A percentile compares a stretch with the other conserved stretches of the same genome.
These are phyloP conservation scores for Nakaseomyces nivariensis DNA, from an alignment of 1,139 yeast genomes.

Conservation along the genomic window DNA sequence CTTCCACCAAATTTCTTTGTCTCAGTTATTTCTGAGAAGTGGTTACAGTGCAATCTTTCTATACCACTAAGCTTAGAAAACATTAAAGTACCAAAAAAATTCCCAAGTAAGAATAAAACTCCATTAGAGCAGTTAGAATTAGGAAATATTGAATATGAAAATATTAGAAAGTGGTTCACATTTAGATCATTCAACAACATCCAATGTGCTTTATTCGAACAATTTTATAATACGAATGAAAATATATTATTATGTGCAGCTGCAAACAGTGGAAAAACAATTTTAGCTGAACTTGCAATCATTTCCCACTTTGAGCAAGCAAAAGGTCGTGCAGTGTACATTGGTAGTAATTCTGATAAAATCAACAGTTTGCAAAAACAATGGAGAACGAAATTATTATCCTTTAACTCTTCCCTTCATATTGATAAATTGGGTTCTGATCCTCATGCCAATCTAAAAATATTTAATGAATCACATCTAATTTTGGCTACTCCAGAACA, in stretches of 20 bases:
- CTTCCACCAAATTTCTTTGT: conserved; percentile 72
- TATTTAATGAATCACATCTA: conserved; percentile 51
- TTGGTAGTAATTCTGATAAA: conserved; percentile 50
- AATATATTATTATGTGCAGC: conserved; percentile 59
- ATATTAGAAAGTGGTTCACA: conserved; percentile 15
- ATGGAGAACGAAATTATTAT: conserved; percentile 46
- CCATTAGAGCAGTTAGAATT: conserved; percentile 40
- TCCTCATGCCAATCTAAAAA: conserved; percentile 41
- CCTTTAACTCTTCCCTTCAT: conserved; percentile 38
- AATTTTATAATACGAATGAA: conserved; percentile 49
- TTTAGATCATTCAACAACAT: conserved; percentile 52
- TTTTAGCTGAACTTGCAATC: conserved; percentile 63
- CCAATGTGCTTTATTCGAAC: conserved; percentile 61
- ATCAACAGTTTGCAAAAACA: conserved; percentile 37
- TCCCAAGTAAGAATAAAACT: conserved; percentile 50
- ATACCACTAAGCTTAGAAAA: conserved; percentile 50
- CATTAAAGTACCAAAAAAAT: conserved; percentile 55
- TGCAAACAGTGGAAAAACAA: conserved; percentile 69
- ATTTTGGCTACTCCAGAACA: conserved; percentile 73
- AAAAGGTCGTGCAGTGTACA: conserved; percentile 55
- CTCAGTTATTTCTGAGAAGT: conserved; percentile 63
- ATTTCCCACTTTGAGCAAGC: conserved; percentile 59
- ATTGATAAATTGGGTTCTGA: conserved; percentile 60
- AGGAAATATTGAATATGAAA: conserved; percentile 39
- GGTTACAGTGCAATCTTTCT: conserved; percentile 70